Conservation (phyloP, 2,329 filamentous ascomycete genomes). For the Exophiala bonariae region DNA sequence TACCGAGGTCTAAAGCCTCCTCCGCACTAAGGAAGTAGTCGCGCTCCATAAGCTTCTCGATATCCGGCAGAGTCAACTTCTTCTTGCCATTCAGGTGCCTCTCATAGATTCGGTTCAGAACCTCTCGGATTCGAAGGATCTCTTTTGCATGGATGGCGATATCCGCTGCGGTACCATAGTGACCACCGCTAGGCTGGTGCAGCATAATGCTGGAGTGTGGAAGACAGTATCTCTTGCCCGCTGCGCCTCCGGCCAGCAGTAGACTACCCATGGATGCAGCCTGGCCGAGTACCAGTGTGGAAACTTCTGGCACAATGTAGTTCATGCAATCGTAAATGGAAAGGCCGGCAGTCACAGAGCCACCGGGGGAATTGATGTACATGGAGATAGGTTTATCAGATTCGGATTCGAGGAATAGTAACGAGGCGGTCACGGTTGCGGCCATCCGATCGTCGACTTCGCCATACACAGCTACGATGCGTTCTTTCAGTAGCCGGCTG, state of each 20-base stretch:
- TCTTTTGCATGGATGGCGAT: constrained; percentile 98
- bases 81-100: constrained; percentile 69
- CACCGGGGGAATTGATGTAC: constrained; percentile 96
- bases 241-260: constrained; percentile 79
- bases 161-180: constrained; percentile 68
- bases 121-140: constrained; percentile 80
- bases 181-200: constrained; percentile 85
- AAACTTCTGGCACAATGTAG: constrained; percentile 90
- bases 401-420: constrained; percentile 97
- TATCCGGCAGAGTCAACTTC: constrained; percentile 57
- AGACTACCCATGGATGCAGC: constrained; percentile 94
- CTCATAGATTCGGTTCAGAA: constrained; percentile 88
- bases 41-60: constrained; percentile 94
- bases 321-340: constrained; percentile 99
- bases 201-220: constrained; percentile 96
- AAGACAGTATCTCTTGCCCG: constrained; percentile 82
- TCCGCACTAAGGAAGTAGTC: constrained; percentile 90
- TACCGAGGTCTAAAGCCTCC: constrained; percentile 85
- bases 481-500: constrained; percentile 73
- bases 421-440: constrained; percentile 91
- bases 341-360: constrained; percentile 80
- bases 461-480: constrained; percentile 21
- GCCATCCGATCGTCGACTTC: constrained; percentile 74
- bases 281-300: constrained; percentile 91
- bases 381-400: constrained; percentile 85